Evolutionary conservation across 164 flowering plant species (phyloP), one percentile per base, ranked within the genome.

Genomic region (Stephania yunnanensis): DNA sequence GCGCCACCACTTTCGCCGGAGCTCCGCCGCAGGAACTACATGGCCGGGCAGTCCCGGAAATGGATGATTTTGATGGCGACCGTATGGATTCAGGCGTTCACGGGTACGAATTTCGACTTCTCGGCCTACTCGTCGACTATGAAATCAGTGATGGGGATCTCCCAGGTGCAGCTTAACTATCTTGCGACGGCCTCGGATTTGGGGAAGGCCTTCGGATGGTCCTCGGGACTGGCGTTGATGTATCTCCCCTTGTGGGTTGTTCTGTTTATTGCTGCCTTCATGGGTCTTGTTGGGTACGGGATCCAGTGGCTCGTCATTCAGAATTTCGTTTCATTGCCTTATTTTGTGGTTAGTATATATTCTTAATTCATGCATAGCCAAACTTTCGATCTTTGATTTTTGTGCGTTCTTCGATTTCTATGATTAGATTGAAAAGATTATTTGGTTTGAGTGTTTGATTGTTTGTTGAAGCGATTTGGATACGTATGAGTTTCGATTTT

Each of bases 41-140:
- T 92, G 96, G 89, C 88, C 0, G 94, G 91, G 3, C 90, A 93
- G 74, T 89, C 94, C 6, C 73, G 97, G 17, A 95, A 89, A 63
- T 95, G 99, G 99, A 87, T 90, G 96, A 88, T 95, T 5, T 77
- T 95, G 36, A 94, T 95, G 71, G 96, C 93, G 0, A 88, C 94
- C 7, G 87, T 92, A 2, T 95, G 99, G 98, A 83, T 95, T 73
- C 99, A 95, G 80, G 97, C 99, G 0, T 95, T 91, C 76, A 95
- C 99, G 1, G 99, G 99, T 2, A 95, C 99, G 1, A 95, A 95
- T 67, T 95, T 93, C 78, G 98, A 95, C 73, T 95, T 95, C 89
- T 90, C 98, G 1, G 87, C 89, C 1, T 95, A 95, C 78, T 95
- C 99, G 2, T 88, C 98, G 68, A 80, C 76, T 44, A 36, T 89